Conservation (phyloP, 306 rosid genomes). For the Corylus avellana region DNA sequence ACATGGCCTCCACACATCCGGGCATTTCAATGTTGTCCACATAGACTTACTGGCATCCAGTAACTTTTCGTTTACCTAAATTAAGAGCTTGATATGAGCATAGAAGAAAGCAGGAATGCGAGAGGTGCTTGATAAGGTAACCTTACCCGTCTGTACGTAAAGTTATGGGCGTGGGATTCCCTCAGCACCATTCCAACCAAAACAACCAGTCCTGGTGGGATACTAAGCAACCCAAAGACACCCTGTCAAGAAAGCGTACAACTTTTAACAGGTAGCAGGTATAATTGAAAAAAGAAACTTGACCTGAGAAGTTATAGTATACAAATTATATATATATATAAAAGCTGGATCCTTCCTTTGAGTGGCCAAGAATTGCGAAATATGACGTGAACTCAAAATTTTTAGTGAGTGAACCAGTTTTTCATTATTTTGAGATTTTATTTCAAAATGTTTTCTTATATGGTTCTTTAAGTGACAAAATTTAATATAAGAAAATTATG, state of each 20-base stretch:
- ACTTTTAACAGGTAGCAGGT: neutral
- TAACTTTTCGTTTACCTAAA: neutral
- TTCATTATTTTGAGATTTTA: no score
- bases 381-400: no score
- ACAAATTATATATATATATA: neutral
- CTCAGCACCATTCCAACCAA: neutral
- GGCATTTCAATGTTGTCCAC: conserved; percentile 1
- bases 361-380: no score
- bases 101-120: neutral
- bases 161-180: neutral
- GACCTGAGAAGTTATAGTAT: neutral
- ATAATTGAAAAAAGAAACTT: neutral
- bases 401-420: no score
- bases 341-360: no score
- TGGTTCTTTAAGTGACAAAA: no score
- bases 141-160: neutral
- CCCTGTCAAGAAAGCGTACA: conserved; percentile 1
- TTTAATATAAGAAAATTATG: no score
- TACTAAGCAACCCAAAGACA: conserved; percentile 4
- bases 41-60: conserved; percentile 1
- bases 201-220: conserved; percentile 3
- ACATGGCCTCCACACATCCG: conserved; percentile 9
- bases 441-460: no score
- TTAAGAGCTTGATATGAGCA: neutral
- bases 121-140: neutral